Evolutionary conservation across 2,329 filamentous ascomycete species (phyloP), one percentile per base, ranked within the genome.

Genomic region (Trichoderma atroviride): DNA sequence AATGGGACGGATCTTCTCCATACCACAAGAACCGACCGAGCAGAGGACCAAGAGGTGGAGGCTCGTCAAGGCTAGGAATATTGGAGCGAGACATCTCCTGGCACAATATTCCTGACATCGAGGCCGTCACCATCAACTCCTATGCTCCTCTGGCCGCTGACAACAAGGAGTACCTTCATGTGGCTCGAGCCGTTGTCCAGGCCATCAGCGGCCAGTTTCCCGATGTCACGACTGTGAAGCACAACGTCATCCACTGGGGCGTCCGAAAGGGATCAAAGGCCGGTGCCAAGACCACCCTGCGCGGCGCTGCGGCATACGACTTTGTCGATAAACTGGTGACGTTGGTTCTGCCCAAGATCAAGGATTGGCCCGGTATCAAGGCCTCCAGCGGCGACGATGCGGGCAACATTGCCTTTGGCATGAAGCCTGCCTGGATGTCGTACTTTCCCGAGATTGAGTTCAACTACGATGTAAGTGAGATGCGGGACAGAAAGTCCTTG

Each of bases 391-490:
- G 96, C 76, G 96, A 99, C 79, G 90, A 89, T 76, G 91, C 91
- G 71, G 96, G 96, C 47, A 97, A 98, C 79, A 86, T 99, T 74
- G 86, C 86, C 11, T 95, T 94, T 79, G 96, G 96, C 74, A 85
- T 99, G 75, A 86, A 86, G 16, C 85, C 90, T 5, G 90, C 93
- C 70, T 88, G 91, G 74, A 89, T 97, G 75, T 89, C 91, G 62
- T 83, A 92, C 73, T 99, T 98, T 82, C 96, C 96, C 0, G 96
- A 99, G 83, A 88, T 99, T 57, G 94, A 97, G 81, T 89, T 93
- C 75, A 97, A 97, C 83, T 97, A 96, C 78, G 93, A 97, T 81
- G 93, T 97, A 82, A 86, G 92, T 87, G 33, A 40, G 22, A 16
- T 31, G 5, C 16, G 9, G 9, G n/a, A 35, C 27, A 13, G 19